Percentiles rank a stretch among this genome's conserved stretches.
phyloP scores from a whole-genome alignment of 352 stramenopile species.

The Globisporangium sylvaticum region DNA sequence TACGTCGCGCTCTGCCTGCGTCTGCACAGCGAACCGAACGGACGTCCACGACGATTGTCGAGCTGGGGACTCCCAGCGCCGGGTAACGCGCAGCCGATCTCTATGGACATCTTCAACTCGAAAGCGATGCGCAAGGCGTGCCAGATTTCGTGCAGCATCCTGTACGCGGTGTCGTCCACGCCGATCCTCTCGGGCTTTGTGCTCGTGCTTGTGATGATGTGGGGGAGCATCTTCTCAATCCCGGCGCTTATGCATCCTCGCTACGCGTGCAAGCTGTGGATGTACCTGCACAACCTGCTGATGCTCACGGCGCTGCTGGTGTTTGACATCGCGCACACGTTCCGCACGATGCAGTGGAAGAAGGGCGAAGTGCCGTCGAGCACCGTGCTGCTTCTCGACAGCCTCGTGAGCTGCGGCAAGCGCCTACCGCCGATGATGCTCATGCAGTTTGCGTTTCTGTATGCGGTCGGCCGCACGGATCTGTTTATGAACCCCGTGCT shows the following conservation, averaged over 20 bases:
- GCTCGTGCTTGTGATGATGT: slow-evolving; percentile 46
- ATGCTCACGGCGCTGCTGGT: slow-evolving; percentile 60
- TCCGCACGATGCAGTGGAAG: slow-evolving; percentile 66
- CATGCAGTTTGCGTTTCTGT: slow-evolving; percentile 52
- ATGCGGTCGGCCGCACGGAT: slow-evolving; percentile 59
- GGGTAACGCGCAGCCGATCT: slow-evolving; percentile 45
- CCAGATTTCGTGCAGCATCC: slow-evolving; percentile 67
- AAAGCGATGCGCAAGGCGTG: slow-evolving; percentile 63
- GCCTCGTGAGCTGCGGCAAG: slow-evolving; percentile 43
- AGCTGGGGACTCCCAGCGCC: slow-evolving; percentile 54
- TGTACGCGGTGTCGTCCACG: slow-evolving; percentile 67
- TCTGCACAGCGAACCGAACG: slow-evolving; percentile 61
- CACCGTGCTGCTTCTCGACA: slow-evolving; percentile 43
- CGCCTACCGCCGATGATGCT: slow-evolving; percentile 46
- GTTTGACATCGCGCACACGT: slow-evolving; percentile 60
- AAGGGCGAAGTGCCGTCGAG: slow-evolving; percentile 61
- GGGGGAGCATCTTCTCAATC: slow-evolving; percentile 45
- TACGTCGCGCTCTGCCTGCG: slow-evolving; percentile 69
- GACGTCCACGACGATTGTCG: slow-evolving; percentile 52
- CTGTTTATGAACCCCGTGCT: slow-evolving; percentile 76
- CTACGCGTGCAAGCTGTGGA: slow-evolving; percentile 63
- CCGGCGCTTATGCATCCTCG: slow-evolving; percentile 64
- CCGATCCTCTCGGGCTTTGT: slow-evolving; percentile 59
- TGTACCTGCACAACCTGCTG: slow-evolving; percentile 57
- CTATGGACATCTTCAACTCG: slow-evolving; percentile 72